phyloP scores from a whole-genome alignment of 2,329 filamentous ascomycete genomes.

The Aureobasidium vineae region DNA sequence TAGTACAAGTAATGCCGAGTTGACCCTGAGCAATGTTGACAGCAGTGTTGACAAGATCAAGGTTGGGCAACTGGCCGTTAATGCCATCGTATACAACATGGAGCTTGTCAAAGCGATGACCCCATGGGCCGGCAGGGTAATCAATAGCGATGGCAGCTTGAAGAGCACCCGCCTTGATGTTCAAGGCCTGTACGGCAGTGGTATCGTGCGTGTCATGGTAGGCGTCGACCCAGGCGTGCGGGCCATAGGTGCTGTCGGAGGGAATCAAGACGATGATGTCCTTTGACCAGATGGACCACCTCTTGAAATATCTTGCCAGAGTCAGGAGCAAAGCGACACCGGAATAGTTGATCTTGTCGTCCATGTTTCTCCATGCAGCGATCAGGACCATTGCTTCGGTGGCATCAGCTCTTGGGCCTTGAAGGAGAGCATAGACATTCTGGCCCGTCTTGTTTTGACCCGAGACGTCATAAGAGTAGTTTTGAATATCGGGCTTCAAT shows the following conservation, averaged over 20 bases:
- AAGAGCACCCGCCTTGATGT: slow-evolving; percentile 87
- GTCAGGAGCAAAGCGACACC: slow-evolving; percentile 85
- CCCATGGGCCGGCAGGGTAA: slow-evolving; percentile 68
- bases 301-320: slow-evolving; percentile 90
- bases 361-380: slow-evolving; percentile 81
- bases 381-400: slow-evolving; percentile 95
- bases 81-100: slow-evolving; percentile 94
- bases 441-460: slow-evolving; percentile 73
- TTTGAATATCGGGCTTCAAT: slow-evolving; percentile 83
- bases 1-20: slow-evolving; percentile 79
- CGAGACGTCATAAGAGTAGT: slow-evolving; percentile 79
- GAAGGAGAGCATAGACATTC: slow-evolving; percentile 91
- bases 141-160: slow-evolving; percentile 94
- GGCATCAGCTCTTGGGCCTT: slow-evolving; percentile 90
- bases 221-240: slow-evolving; percentile 95
- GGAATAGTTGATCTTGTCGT: slow-evolving; percentile 75
- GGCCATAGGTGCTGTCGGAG: slow-evolving; percentile 82
- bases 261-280: slow-evolving; percentile 93
- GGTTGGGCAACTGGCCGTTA: slow-evolving; percentile 91
- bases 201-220: slow-evolving; percentile 88
- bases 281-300: slow-evolving; percentile 98
- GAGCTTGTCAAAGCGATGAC: slow-evolving; percentile 78
- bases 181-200: slow-evolving; percentile 67
- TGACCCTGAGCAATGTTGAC: slow-evolving; percentile 84
- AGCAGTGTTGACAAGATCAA: slow-evolving; percentile 94